Base-by-base conservation (phyloP, 2,329 filamentous ascomycete genomes). In the Geosmithia putterillii region DNA sequence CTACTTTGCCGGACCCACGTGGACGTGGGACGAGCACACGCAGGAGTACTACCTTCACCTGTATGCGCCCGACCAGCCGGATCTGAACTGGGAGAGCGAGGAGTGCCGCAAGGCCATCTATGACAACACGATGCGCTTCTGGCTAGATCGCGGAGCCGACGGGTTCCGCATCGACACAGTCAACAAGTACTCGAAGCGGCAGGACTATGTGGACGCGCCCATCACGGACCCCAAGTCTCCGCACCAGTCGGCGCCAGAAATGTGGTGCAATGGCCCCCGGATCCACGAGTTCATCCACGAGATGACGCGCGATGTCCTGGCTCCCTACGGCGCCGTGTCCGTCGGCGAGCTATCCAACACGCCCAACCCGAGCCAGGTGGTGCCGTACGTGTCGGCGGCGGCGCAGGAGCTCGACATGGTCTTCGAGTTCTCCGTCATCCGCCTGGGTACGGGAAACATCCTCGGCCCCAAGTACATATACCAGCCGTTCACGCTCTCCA, bases 81-180 rank as follows among this genome's bases (percentile, higher is more conserved):
- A 89, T 50, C 65, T 89, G 17, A 88, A 88, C 54, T 88, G 83
- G 83, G 80, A 86, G 44, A 80, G 81, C 41, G 67, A 70, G 0
- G 71, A 74, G 2, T 78, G 82, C 7, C 73, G 81, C 7, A 65
- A 77, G 42, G 83, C 78, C 1, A 79, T 86, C 1, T 81, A 86
- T 52, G 67, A 79, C 6, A 55, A 64, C 6, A 76, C 81, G 5
- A 81, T 86, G 71, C 66, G 69, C 0, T 88, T 86, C 57, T 88
- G 84, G 84, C 69, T 88, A 1, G 69, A 86, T 44, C 73, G 75
- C 6, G 81, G 80, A 0, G 74, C 79, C 0, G 72, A 77, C 41
- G 77, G 77, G 0, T 83, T 82, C 58, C 69, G 80, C 5, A 79
- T 82, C 60, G 79, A 83, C 47, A 78, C 79, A 0, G 79, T 83